Base-by-base conservation (phyloP, 768 basidiomycete genomes). In the Tylopilus plumbeoviolaceoides region DNA sequence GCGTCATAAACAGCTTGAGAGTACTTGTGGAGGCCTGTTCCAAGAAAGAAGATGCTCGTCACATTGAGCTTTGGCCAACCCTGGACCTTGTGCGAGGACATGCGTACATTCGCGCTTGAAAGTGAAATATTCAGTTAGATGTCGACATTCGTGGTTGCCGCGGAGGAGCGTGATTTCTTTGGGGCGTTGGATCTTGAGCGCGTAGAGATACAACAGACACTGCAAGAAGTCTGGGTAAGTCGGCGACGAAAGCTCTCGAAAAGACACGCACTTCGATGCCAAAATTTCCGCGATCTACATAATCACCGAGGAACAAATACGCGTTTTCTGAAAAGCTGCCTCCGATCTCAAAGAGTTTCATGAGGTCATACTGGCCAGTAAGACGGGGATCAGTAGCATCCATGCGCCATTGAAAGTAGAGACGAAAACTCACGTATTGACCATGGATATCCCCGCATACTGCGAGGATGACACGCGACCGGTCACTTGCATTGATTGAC, bases 381-480 rank as follows among this genome's bases (percentile, higher is more conserved):
- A 30, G 27, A 42, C 8, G 28, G 5, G 6, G 2, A 53, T 60
- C 47, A 51, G 43, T 15, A 21, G 30, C 20, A 56, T 53, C 45
- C 23, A 28, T 14, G 45, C 23, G 28, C 71, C 5, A 5, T 12
- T 89, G 89, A 91, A 38, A 94, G 88, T 15, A 15, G 14, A 15
- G 72, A 91, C 85, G 20, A 58, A 39, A 69, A 66, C 75, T 68
- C 62, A 95, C 94, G 70, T 92, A 98, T 87, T 98, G 95, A 10
- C 95, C 95, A 63, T 98, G 95, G 43, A 98, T 93, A 75, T 98
- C 95, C 20, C 95, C 95, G 65, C 94, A 95, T 59, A 98, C 94
- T 95, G 61, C 4, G 15, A 17, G 7, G 31, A 54, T 17, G 44
- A 44, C 57, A 62, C 41, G 33, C 48, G 48, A 47, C 43, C 47